Evolutionary conservation across 1,284 basidiomycete species (phyloP), one percentile per base, ranked within the genome.

Genomic region (Earliella scabrosa): DNA sequence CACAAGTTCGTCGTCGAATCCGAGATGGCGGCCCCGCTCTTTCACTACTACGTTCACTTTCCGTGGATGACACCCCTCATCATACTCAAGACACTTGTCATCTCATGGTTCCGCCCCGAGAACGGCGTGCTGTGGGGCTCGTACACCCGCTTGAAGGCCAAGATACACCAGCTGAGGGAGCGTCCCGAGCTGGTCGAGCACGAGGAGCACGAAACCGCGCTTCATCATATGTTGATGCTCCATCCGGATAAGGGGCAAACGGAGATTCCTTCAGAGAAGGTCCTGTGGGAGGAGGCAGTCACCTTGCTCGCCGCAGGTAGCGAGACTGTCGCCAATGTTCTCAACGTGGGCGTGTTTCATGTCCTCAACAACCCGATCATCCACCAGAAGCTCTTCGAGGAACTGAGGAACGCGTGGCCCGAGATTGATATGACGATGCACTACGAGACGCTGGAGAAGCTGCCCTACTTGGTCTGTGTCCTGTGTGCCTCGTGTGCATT

Each of bases 401-500:
- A 45, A n/a, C 44, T 45, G 9, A 45, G 10, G 27, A 6, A 16
- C 9, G 26, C 44, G 1, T 45, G 44, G 44, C 44, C 44, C 26
- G 44, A 31, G 8, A 7, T 31, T 5, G 44, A 34, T 26, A 34
- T 21, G 20, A 31, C 16, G 3, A 45, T 45, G 44, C 26, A 18
- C 16, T 34, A 32, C 27, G 32, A 45, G 44, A 31, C 44, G 16
- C 16, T 45, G 16, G 44, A 45, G 44, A 45, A 50, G 38, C 18
- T 50, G 38, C 40, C 48, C 3, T 50, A 41, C 31, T 27, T 50
- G 26, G 48, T 50, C 6, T 8, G 48, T 41, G 38, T 40, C n/a
- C 13, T 3, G 2, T 26, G 8, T 18, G 5, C 18, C 11, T 11
- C 36, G 21, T 8, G 13, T 21, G 13, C 13, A 4, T 8, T 14